Conservation (phyloP, 176 grass and related monocot genomes). For the Phragmites australis region DNA sequence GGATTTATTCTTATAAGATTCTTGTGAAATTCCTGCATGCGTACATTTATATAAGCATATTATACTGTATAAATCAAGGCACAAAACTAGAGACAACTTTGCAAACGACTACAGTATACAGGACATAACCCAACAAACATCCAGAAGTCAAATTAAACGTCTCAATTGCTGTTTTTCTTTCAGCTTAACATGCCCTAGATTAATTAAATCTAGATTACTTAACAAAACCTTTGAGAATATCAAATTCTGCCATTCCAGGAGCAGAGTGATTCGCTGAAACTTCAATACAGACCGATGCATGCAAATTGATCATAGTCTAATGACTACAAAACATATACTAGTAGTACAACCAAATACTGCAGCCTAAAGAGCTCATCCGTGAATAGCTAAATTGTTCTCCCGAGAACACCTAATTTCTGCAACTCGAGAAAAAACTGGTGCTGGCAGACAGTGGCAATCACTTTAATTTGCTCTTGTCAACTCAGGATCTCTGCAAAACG, state of each 20-base stretch:
- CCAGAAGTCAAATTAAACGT: background rate
- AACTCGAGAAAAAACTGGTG: background rate
- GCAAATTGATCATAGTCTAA: slow-evolving; percentile 25
- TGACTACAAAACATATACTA: slow-evolving; percentile 37
- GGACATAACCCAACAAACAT: background rate
- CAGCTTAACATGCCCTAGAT: background rate
- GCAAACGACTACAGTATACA: background rate
- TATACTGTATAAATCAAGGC: background rate
- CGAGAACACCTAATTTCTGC: slow-evolving; percentile 30
- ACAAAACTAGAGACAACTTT: background rate
- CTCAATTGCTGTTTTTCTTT: background rate
- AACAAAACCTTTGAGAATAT: background rate
- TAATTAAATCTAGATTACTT: background rate
- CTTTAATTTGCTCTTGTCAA: slow-evolving; percentile 52
- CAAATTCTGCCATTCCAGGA: slow-evolving; percentile 19
- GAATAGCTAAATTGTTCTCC: slow-evolving; percentile 16
- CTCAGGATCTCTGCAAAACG: slow-evolving; percentile 62
- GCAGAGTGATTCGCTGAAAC: background rate
- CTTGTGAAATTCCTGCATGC: background rate
- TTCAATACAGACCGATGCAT: slow-evolving; percentile 4
- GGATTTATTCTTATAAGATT: background rate
- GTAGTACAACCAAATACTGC: slow-evolving; percentile 21
- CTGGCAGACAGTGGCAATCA: background rate
- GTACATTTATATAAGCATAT: background rate
- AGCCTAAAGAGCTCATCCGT: slow-evolving; percentile 15